These are phyloP conservation scores for Thielaviopsis ethacetica DNA, from an alignment of 2,329 filamentous ascomycete genomes.

Conservation along the genomic window DNA sequence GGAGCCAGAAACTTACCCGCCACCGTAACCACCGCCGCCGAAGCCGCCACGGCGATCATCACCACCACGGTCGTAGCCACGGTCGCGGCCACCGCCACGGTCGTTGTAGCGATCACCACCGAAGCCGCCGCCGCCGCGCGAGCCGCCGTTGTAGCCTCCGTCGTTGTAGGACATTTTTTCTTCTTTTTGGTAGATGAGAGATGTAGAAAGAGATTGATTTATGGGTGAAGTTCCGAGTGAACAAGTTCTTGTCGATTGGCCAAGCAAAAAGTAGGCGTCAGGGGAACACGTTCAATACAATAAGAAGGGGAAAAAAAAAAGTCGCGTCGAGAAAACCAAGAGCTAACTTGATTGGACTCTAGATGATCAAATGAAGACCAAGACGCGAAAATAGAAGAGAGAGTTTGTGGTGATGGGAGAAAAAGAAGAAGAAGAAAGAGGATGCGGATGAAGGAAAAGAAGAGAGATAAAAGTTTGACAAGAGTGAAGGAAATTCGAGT, in stretches of 20 bases:
- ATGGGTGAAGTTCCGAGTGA: background rate
- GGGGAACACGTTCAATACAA: background rate
- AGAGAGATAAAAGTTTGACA: constrained; percentile 10
- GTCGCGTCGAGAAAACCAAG: constrained; percentile 7
- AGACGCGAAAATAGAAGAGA: constrained; percentile 1
- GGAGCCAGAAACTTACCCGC: constrained; percentile 21
- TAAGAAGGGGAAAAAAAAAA: constrained; percentile 1
- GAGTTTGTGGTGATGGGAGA: background rate
- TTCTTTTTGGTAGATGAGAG: background rate
- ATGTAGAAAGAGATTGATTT: too few species aligned
- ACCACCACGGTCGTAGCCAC: constrained; percentile 29
- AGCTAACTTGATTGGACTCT: constrained; percentile 3
- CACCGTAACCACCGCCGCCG: constrained; percentile 20
- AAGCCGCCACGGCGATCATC: constrained; percentile 19
- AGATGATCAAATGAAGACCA: background rate
- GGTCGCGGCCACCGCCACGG: constrained; percentile 16
- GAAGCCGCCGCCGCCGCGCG: constrained; percentile 18
- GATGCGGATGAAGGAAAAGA: constrained; percentile 1
- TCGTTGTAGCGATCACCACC: constrained; percentile 24
- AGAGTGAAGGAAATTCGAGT: background rate
- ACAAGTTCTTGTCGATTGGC: background rate
- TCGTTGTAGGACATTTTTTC: constrained; percentile 30
- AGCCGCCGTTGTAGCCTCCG: constrained; percentile 20
- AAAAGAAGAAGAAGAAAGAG: constrained; percentile 1
- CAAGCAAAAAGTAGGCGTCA: background rate